Conservation (phyloP, 2,329 filamentous ascomycete species). For the Didymella sp. region DNA sequence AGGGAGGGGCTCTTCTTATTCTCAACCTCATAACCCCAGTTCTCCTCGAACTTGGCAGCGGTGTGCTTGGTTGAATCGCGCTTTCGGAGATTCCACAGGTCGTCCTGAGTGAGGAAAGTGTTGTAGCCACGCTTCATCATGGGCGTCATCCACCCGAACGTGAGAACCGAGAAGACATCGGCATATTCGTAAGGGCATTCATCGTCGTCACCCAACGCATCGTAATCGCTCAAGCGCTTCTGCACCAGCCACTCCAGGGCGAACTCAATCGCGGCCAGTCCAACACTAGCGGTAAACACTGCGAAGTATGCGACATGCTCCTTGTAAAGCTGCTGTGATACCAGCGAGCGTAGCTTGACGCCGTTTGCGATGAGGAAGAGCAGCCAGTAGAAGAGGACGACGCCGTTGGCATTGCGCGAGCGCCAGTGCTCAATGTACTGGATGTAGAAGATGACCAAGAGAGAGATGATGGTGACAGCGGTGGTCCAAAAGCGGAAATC, state of each 20-base stretch:
- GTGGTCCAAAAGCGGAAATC: constrained; percentile 91
- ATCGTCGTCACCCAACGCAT: constrained; percentile 70
- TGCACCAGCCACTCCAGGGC: constrained; percentile 84
- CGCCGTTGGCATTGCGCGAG: constrained; percentile 82
- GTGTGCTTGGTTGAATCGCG: constrained; percentile 80
- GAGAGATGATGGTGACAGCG: constrained; percentile 72
- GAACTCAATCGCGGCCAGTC: constrained; percentile 74
- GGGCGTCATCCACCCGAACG: constrained; percentile 98
- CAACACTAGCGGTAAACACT: constrained; percentile 75
- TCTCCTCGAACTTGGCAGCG: constrained; percentile 70
- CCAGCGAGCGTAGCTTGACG: constrained; percentile 84
- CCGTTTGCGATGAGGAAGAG: constrained; percentile 79
- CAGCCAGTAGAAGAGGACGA: constrained; percentile 92
- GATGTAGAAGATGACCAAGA: constrained; percentile 75
- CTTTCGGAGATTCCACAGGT: constrained; percentile 89
- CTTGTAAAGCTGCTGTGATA: constrained; percentile 76
- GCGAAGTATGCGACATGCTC: constrained; percentile 76
- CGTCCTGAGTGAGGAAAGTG: constrained; percentile 89
- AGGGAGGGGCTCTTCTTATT: constrained; percentile 78
- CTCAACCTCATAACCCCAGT: constrained; percentile 78
- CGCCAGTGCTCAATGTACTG: constrained; percentile 89
- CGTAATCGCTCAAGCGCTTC: constrained; percentile 74
- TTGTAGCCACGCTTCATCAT: constrained; percentile 96
- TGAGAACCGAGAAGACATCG: constrained; percentile 89
- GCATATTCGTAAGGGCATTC: constrained; percentile 88